Evolutionary conservation across 208 protist genomes (phyloP).

Genomic region (Sergeia podlipaevii): DNA sequence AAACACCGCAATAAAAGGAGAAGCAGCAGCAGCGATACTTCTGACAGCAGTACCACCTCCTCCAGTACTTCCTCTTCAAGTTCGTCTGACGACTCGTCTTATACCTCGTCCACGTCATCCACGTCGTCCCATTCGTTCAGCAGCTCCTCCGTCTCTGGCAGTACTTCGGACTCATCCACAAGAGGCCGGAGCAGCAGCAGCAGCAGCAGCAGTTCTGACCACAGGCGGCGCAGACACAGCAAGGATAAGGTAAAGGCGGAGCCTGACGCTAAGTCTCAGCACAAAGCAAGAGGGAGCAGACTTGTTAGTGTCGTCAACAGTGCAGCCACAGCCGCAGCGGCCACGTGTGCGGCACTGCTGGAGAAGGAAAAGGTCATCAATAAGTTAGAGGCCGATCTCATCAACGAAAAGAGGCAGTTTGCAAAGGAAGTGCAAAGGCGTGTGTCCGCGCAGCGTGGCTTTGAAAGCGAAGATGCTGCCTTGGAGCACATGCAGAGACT

Average conservation of each 20-base stretch:
- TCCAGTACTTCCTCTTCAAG: constrained; percentile 4
- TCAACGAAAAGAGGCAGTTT: constrained; percentile 52
- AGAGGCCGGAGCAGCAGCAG: neutral
- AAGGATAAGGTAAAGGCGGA: neutral
- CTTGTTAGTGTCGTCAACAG: constrained; percentile 9
- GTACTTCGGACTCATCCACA: neutral
- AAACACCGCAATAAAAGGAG: constrained; percentile 2
- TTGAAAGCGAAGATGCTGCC: constrained; percentile 35
- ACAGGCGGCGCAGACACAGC: neutral
- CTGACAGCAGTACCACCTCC: neutral
- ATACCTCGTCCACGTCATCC: constrained; percentile 3
- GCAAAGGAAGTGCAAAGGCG: constrained; percentile 38
- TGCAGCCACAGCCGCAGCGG: constrained; percentile 32
- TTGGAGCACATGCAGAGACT: constrained; percentile 36
- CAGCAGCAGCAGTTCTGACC: neutral
- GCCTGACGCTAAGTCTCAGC: constrained; percentile 6
- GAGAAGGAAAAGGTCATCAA: constrained; percentile 43
- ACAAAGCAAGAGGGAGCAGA: neutral
- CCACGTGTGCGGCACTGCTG: constrained; percentile 43
- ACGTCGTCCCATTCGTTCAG: constrained; percentile 1
- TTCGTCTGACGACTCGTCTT: constrained; percentile 6
- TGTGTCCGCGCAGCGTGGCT: constrained; percentile 16
- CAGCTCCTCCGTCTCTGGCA: neutral
- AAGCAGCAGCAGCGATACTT: constrained; percentile 3
- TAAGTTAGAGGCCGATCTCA: constrained; percentile 38